Evolutionary conservation across 441 rosid species (phyloP).

Genomic region (Hura crepitans): DNA sequence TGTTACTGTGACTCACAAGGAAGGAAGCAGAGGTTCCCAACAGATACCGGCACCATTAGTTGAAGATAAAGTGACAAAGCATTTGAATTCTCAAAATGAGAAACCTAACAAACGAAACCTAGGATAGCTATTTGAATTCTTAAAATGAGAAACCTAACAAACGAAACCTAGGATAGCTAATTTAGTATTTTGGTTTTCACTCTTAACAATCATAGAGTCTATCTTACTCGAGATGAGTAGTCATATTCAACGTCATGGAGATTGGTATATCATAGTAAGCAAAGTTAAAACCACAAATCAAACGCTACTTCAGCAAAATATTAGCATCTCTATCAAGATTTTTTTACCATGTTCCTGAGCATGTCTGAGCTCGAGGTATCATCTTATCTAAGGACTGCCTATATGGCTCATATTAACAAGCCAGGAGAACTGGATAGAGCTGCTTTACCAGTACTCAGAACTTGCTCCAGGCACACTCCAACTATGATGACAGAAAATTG

Average conservation of each 20-base stretch:
- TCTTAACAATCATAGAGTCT: too few species aligned
- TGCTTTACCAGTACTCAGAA: constrained; percentile 1
- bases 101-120: neutral
- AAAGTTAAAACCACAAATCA: neutral
- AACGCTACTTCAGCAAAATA: neutral
- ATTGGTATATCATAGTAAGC: neutral
- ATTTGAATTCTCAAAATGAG: neutral
- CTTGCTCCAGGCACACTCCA: neutral
- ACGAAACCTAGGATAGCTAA: too few species aligned
- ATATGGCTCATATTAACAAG: neutral
- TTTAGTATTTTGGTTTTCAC: too few species aligned
- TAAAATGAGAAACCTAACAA: too few species aligned
- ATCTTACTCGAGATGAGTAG: too few species aligned
- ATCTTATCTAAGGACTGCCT: neutral
- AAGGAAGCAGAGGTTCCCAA: neutral
- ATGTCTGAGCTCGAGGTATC: neutral
- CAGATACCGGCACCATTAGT: neutral
- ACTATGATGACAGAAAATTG: neutral
- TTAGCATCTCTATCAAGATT: neutral
- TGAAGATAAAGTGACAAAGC: neutral
- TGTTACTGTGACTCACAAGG: neutral
- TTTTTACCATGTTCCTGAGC: neutral
- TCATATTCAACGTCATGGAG: neutral
- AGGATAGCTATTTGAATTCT: neutral
- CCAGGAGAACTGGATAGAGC: neutral